These are phyloP conservation scores for Pleurotus djamor DNA, from an alignment of 768 basidiomycete species.

Conservation along the genomic window DNA sequence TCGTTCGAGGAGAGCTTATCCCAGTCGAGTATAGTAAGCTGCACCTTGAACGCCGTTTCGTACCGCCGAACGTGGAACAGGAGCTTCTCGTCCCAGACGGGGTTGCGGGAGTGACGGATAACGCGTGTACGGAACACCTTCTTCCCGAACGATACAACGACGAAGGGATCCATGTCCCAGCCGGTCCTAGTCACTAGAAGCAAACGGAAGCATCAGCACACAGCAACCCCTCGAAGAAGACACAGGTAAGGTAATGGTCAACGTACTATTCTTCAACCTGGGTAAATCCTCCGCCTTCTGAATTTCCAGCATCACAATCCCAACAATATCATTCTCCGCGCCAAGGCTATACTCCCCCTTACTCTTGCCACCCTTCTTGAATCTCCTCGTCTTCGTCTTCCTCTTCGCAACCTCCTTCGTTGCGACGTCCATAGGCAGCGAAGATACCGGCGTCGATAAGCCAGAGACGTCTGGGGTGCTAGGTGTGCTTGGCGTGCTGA, in stretches of 20 bases:
- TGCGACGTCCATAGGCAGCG: background rate
- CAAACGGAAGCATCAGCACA: slow-evolving; percentile 1
- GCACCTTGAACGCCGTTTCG: slow-evolving; percentile 75
- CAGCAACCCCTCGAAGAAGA: too few species aligned
- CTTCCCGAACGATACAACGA: slow-evolving; percentile 94
- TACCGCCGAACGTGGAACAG: slow-evolving; percentile 92
- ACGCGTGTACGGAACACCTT: slow-evolving; percentile 95
- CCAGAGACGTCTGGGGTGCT: background rate
- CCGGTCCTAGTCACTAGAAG: slow-evolving; percentile 75
- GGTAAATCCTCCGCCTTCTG: slow-evolving; percentile 83
- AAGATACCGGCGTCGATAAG: background rate
- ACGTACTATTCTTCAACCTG: slow-evolving; percentile 80
- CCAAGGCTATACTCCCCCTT: slow-evolving; percentile 50
- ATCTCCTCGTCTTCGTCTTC: slow-evolving; percentile 9
- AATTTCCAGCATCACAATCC: slow-evolving; percentile 96
- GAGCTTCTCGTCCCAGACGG: slow-evolving; percentile 93
- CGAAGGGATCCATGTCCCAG: slow-evolving; percentile 98
- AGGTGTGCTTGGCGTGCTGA: background rate
- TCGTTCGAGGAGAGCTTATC: slow-evolving; percentile 92
- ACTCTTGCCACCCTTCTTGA: slow-evolving; percentile 19
- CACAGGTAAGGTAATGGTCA: too few species aligned
- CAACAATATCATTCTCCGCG: slow-evolving; percentile 78
- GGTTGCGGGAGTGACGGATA: slow-evolving; percentile 79
- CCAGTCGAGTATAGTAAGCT: slow-evolving; percentile 92
- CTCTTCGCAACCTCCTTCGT: slow-evolving; percentile 2